These are phyloP conservation scores for Priceomyces carsonii DNA, from an alignment of 805 yeast genomes.

Conservation along the genomic window DNA sequence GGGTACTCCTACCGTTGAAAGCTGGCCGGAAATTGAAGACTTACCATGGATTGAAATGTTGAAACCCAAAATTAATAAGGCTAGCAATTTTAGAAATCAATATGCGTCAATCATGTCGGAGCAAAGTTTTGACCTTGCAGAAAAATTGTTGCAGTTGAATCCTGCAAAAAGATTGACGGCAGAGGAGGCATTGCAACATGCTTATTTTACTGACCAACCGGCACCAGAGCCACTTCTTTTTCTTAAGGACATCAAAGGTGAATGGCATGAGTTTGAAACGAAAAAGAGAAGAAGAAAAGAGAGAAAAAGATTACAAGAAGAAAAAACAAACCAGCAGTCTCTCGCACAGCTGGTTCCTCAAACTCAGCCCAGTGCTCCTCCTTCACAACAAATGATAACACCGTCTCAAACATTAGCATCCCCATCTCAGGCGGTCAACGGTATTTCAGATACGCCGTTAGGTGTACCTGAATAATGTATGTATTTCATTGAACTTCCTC, in stretches of 20 bases:
- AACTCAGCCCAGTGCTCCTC: constrained; percentile 1
- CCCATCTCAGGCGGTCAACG: too few species aligned
- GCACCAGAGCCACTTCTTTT: constrained; percentile 57
- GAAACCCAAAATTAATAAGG: constrained; percentile 51
- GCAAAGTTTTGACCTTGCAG: constrained; percentile 65
- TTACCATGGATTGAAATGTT: constrained; percentile 94
- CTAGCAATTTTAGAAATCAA: constrained; percentile 27
- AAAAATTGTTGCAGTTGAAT: constrained; percentile 60
- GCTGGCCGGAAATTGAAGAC: constrained; percentile 77
- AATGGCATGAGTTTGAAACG: constrained; percentile 97
- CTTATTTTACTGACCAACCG: constrained; percentile 74
- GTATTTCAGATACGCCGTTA: too few species aligned
- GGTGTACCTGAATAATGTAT: too few species aligned
- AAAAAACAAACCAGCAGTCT: constrained; percentile 11
- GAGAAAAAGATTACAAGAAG: constrained; percentile 39
- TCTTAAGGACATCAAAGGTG: constrained; percentile 64
- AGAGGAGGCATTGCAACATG: constrained; percentile 59
- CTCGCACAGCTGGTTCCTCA: constrained; percentile 3
- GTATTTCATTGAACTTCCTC: too few species aligned
- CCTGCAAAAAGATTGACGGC: constrained; percentile 73
- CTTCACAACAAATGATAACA: too few species aligned
- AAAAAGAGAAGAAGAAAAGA: constrained; percentile 67
- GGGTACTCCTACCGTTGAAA: constrained; percentile 78
- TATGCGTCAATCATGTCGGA: constrained; percentile 46
- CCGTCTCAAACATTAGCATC: not conserved